Base-by-base conservation (phyloP, 148 eudicot species). In the Hydrangea macrophylla region DNA sequence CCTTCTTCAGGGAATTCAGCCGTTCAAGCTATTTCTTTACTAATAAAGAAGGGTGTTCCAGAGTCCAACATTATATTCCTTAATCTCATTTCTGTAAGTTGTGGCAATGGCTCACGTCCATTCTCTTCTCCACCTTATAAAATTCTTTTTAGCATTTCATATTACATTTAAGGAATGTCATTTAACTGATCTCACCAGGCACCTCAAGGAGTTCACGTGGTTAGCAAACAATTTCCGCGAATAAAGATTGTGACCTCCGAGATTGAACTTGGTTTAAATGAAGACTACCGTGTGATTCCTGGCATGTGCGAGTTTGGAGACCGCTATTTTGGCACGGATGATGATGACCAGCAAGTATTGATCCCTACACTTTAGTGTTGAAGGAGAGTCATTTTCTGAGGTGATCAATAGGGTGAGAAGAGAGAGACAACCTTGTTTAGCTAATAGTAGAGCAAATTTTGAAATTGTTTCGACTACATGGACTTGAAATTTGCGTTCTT, bases 271-370 rank as follows among this genome's bases (percentile, higher is more conserved):
- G 96, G 98, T 6, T 68, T 93, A 71, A 90, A 93, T 68, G 81
- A 88, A 69, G 96, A 88, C 66, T 90, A 59, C 60, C 96, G 96
- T 28, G 98, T 93, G 4, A 75, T 93, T 50, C 98, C 98, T 2
- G 98, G 98, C 11, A 93, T 93, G 98, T 96, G 98, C n/a, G 96
- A 90, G 73, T 93, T 93, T 59, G 98, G 98, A 70, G 98, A 93
- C 70, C 79, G 98, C 64, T 93, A 92, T 75, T 92, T 90, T 71
- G 98, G 98, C 70, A 92, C 98, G 20, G 98, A 92, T 67, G 97
- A 90, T 15, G 93, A 86, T 0, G 68, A 74, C 42, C 20, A 39
- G 57, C 67, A 33, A 65, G 44, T 0, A 9, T 53, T 25, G 50
- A 55, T 53, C 68, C 57, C 58, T 56, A 67, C 32, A 59, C 37